A percentile compares a stretch with the other conserved stretches of the same genome.
phyloP scores from a whole-genome alignment of 108 stramenopile genomes.

The Seminavis robusta region DNA sequence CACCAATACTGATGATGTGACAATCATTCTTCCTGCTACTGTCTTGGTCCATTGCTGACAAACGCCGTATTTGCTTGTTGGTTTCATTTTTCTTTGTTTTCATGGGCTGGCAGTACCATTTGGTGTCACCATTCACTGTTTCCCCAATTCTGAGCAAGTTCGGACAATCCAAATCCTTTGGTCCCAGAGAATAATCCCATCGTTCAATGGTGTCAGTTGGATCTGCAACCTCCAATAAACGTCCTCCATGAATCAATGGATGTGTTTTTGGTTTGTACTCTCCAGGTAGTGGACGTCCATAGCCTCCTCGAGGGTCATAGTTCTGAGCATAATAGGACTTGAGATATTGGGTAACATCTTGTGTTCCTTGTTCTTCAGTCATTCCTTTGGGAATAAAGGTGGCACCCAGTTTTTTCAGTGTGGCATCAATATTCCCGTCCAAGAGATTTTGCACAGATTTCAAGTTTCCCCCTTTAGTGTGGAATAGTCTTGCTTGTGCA shows the following conservation, averaged over 20 bases:
- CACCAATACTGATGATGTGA: conserved; percentile 10
- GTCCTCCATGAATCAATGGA: no score
- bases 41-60: no score
- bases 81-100: neutral
- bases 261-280: no score
- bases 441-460: conserved; percentile 19
- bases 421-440: conserved; percentile 27
- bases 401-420: conserved; percentile 12
- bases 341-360: neutral
- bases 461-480: conserved; percentile 12
- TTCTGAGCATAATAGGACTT: neutral
- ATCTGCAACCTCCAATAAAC: conserved; percentile 22
- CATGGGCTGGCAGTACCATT: conserved; percentile 6
- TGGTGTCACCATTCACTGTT: conserved; percentile 13
- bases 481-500: conserved; percentile 3
- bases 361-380: neutral
- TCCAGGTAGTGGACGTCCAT: conserved; percentile 35
- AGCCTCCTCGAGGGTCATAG: conserved; percentile 26
- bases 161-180: conserved; percentile 19
- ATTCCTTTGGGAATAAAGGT: conserved; percentile 26
- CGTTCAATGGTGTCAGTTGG: conserved; percentile 12
- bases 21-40: no score
- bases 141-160: conserved; percentile 11
- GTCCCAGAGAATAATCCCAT: conserved; percentile 11
- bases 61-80: no score